Evolutionary conservation across 345 rosid species (phyloP).

Genomic region (Melaleuca quinquenervia): DNA sequence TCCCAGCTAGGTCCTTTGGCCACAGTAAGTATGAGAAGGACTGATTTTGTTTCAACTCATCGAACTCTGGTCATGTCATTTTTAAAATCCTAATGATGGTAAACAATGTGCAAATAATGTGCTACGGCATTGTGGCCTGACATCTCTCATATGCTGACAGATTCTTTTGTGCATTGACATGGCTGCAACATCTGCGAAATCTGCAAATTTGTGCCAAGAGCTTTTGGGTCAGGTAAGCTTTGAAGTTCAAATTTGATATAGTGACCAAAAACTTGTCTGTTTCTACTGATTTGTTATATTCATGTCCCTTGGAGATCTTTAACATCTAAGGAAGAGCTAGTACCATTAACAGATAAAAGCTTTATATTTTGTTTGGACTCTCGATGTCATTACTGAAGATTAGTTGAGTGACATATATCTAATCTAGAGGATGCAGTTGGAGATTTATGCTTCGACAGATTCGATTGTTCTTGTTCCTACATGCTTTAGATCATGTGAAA

Average conservation of each 20-base stretch:
- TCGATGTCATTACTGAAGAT: background rate
- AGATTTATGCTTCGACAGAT: background rate
- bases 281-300: background rate
- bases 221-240: slow-evolving; percentile 74
- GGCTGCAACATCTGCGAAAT: slow-evolving; percentile 84
- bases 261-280: background rate
- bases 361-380: background rate
- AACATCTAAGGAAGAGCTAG: background rate
- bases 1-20: slow-evolving; percentile 81
- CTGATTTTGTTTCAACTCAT: background rate
- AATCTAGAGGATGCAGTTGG: background rate
- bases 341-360: background rate
- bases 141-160: slow-evolving; percentile 37
- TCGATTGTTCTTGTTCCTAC: background rate
- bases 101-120: background rate
- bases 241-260: background rate
- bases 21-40: slow-evolving; percentile 46
- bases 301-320: background rate
- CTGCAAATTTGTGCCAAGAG: slow-evolving; percentile 58
- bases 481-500: background rate
- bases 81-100: background rate
- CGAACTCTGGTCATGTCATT: background rate
- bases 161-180: slow-evolving; percentile 86
- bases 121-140: background rate
- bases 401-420: background rate